Conservation (phyloP, 192 early-diverging fungal genomes). For the Chytriomyces sp. region DNA sequence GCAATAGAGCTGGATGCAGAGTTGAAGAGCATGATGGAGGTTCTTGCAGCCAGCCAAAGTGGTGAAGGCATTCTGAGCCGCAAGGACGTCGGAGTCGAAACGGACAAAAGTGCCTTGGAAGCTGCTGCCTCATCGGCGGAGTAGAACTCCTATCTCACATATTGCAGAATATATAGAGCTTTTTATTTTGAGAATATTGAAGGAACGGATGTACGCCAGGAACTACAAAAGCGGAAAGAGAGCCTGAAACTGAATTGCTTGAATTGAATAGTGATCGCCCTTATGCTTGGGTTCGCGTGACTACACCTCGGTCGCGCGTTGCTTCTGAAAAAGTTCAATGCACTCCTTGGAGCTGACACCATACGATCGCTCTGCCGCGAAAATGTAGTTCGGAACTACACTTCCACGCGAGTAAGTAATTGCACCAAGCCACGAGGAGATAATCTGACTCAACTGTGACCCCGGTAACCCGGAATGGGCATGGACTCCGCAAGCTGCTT, state of each 20-base stretch:
- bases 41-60: too few species aligned
- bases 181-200: too few species aligned
- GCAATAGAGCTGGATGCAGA: not conserved
- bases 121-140: too few species aligned
- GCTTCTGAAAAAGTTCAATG: constrained; percentile 30
- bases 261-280: too few species aligned
- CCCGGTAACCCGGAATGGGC: constrained; percentile 58
- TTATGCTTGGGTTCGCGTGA: not conserved
- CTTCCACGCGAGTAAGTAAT: not conserved
- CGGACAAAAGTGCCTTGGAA: too few species aligned
- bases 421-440: not conserved
- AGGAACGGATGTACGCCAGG: too few species aligned
- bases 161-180: too few species aligned
- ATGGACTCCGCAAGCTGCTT: constrained; percentile 43
- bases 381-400: constrained; percentile 47
- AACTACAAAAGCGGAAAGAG: too few species aligned
- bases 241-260: too few species aligned
- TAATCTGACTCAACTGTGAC: constrained; percentile 39
- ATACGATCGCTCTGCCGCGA: constrained; percentile 49
- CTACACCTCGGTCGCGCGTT: constrained; percentile 1
- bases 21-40: not conserved
- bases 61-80: too few species aligned
- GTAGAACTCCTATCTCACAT: too few species aligned
- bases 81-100: too few species aligned
- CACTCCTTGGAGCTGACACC: constrained; percentile 46